These are phyloP conservation scores for Daldinia decipiens DNA, from an alignment of 495 filamentous ascomycete genomes.

Conservation along the genomic window DNA sequence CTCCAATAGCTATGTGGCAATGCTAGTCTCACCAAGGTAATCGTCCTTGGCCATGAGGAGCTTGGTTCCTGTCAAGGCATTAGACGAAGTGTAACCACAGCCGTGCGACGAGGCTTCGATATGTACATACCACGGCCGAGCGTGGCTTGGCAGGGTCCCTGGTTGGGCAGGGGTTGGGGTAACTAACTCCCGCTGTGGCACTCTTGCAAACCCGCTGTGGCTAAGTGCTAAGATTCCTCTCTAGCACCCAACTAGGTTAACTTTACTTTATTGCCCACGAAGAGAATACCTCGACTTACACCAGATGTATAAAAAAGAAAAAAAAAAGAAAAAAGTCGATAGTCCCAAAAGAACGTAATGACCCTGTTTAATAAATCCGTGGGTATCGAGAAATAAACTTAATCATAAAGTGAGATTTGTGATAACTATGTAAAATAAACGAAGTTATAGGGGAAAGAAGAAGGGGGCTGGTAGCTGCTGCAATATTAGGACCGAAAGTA, in stretches of 20 bases:
- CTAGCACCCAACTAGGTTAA: background rate
- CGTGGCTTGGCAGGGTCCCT: slow-evolving; percentile 17
- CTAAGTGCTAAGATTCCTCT: slow-evolving; percentile 5
- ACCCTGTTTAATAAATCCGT: too few species aligned
- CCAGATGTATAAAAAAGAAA: too few species aligned
- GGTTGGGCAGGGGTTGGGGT: slow-evolving; percentile 9
- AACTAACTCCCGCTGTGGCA: slow-evolving; percentile 2
- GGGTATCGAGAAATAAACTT: too few species aligned
- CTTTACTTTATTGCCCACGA: too few species aligned
- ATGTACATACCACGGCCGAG: slow-evolving; percentile 4
- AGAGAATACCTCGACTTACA: too few species aligned
- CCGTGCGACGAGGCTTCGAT: slow-evolving; percentile 39
- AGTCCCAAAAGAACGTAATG: too few species aligned
- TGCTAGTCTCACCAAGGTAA: slow-evolving; percentile 29
- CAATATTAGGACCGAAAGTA: background rate
- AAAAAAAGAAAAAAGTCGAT: too few species aligned
- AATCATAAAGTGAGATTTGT: too few species aligned
- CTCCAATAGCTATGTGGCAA: slow-evolving; percentile 7
- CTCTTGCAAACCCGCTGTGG: slow-evolving; percentile 24
- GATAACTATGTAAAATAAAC: too few species aligned
- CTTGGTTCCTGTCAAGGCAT: slow-evolving; percentile 3
- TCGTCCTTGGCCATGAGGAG: slow-evolving; percentile 20
- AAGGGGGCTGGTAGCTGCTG: background rate
- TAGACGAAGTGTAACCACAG: slow-evolving; percentile 18
- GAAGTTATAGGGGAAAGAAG: background rate